Evolutionary conservation across 2,329 filamentous ascomycete species (phyloP).

Genomic region (Exophiala sp.): DNA sequence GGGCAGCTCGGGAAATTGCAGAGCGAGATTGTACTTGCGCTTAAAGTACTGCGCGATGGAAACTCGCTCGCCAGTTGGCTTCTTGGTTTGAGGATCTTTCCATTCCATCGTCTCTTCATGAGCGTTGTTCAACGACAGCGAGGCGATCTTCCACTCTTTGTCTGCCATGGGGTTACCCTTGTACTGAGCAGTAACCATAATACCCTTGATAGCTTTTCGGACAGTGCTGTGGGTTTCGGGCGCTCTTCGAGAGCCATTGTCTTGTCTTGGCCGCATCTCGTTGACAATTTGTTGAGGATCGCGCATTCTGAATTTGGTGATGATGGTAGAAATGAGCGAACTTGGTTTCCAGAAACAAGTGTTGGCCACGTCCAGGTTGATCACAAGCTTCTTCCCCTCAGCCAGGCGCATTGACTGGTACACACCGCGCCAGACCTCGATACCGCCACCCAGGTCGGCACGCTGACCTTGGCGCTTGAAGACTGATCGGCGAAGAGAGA

Average conservation of each 20-base stretch:
- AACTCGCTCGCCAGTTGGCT: constrained; percentile 45
- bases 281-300: constrained; percentile 33
- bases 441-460: constrained; percentile 57
- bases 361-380: constrained; percentile 92
- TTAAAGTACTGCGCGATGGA: constrained; percentile 59
- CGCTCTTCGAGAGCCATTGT: constrained; percentile 24
- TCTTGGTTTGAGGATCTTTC: constrained; percentile 39
- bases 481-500: constrained; percentile 77
- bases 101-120: constrained; percentile 43
- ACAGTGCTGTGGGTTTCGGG: constrained; percentile 30
- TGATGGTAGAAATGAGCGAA: constrained; percentile 36
- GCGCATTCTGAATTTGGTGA: constrained; percentile 31
- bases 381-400: constrained; percentile 60
- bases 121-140: constrained; percentile 44
- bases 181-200: constrained; percentile 39
- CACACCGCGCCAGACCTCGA: constrained; percentile 82
- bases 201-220: constrained; percentile 33
- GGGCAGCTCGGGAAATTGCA: constrained; percentile 50
- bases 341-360: constrained; percentile 73
- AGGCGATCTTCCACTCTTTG: constrained; percentile 51
- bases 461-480: constrained; percentile 58
- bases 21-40: constrained; percentile 48
- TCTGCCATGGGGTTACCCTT: constrained; percentile 32
- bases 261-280: constrained; percentile 8
- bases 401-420: constrained; percentile 81